Percentiles rank a stretch among this genome's conserved stretches.
Evolutionary conservation across 2,329 filamentous ascomycete genomes (phyloP).

Genomic region (Clonostachys solani): DNA sequence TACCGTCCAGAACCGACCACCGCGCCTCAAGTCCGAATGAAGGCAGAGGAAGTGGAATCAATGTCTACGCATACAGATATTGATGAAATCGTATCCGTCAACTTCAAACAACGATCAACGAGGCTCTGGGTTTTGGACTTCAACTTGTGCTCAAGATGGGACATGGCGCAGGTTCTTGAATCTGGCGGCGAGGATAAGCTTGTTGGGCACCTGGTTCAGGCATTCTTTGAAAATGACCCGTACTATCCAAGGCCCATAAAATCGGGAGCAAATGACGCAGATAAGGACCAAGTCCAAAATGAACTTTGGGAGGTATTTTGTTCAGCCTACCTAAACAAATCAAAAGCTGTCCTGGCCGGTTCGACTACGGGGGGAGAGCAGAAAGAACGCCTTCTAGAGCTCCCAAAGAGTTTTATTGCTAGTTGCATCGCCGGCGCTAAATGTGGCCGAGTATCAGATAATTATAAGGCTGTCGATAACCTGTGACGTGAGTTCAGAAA

Average conservation of each 20-base stretch:
- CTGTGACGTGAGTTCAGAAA: too few relatives aligned
- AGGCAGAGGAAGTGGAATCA: not conserved
- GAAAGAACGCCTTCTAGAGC: too few relatives aligned
- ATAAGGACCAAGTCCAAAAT: too few relatives aligned
- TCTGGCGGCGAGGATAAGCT: slow-evolving; percentile 3
- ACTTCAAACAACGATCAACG: slow-evolving; percentile 3
- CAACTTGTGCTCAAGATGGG: slow-evolving; percentile 12
- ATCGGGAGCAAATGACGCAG: too few relatives aligned
- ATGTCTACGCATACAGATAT: not conserved
- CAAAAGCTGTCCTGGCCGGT: too few relatives aligned
- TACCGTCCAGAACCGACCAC: not conserved
- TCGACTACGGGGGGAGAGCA: too few relatives aligned
- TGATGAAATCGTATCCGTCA: not conserved
- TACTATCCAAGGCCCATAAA: slow-evolving; percentile 9
- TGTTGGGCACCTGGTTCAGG: slow-evolving; percentile 8
- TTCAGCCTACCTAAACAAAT: too few relatives aligned
- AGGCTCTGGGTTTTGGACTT: slow-evolving; percentile 21
- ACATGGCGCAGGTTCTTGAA: slow-evolving; percentile 1
- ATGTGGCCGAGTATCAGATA: too few relatives aligned
- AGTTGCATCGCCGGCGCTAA: too few relatives aligned
- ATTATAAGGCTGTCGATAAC: too few relatives aligned
- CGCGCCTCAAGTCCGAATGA: not conserved
- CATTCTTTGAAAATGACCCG: slow-evolving; percentile 15
- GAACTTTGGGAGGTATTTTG: too few relatives aligned
- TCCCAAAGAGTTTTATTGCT: too few relatives aligned